A percentile compares a stretch with the other conserved stretches of the same genome.
Evolutionary conservation across 345 rosid species (phyloP).

Genomic region (Lepidium sativum): DNA sequence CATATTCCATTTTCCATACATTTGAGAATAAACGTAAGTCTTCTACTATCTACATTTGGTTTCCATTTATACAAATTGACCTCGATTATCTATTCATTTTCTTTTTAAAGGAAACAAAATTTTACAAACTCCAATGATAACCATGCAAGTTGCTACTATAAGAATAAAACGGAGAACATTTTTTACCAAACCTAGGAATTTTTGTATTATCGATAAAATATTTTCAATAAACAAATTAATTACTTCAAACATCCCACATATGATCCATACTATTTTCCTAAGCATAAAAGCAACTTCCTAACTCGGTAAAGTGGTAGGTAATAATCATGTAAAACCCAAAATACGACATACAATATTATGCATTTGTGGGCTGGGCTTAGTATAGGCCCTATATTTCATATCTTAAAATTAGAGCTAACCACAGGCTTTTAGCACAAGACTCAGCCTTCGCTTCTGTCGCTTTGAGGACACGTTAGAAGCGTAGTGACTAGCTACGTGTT

Average conservation of each 20-base stretch:
- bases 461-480: constrained; percentile 6
- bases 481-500: neutral
- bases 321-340: no score
- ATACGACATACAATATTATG: neutral
- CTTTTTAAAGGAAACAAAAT: no score
- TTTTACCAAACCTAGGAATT: no score
- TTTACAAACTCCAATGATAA: no score
- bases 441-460: neutral
- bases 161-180: no score
- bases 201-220: no score
- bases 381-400: neutral
- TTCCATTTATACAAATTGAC: neutral
- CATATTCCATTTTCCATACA: constrained; percentile 7
- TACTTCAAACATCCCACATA: no score
- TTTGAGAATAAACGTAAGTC: neutral
- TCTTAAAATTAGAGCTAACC: neutral
- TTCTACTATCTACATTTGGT: neutral
- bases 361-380: neutral
- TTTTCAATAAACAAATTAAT: no score
- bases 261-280: no score
- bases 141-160: no score
- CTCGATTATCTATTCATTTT: neutral
- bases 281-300: no score
- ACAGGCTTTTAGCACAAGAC: neutral
- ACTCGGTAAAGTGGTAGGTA: no score